Evolutionary conservation across 75 land plant genomes (phyloP).

Genomic region (Selaginella tamariscina): DNA sequence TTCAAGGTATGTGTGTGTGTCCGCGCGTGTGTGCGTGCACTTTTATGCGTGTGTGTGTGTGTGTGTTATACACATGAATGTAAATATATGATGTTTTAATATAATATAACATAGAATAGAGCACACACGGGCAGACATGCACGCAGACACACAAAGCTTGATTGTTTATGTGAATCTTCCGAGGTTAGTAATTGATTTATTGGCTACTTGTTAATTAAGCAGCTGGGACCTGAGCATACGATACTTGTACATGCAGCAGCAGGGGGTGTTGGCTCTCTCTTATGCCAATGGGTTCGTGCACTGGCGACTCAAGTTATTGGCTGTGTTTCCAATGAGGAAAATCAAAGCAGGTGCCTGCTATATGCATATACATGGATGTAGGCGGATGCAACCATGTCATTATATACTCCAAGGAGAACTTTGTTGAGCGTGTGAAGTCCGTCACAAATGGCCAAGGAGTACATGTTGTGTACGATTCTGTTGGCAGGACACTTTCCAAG

Average conservation of each 20-base stretch:
- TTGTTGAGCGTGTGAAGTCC: constrained; percentile 58
- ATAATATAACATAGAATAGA: too few relatives aligned
- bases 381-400: constrained; percentile 93
- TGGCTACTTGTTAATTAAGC: constrained; percentile 10
- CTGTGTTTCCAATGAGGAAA: constrained; percentile 78
- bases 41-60: too few relatives aligned
- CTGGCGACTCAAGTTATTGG: constrained; percentile 95
- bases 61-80: too few relatives aligned
- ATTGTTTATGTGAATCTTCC: not conserved
- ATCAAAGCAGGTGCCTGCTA: too few relatives aligned
- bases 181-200: not conserved
- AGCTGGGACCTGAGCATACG: constrained; percentile 81
- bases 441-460: constrained; percentile 84
- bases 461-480: constrained; percentile 86
- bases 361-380: too few relatives aligned
- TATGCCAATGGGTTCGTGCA: constrained; percentile 88
- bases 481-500: constrained; percentile 92
- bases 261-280: constrained; percentile 84
- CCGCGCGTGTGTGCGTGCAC: too few relatives aligned
- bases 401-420: constrained; percentile 58
- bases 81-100: too few relatives aligned
- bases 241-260: constrained; percentile 96
- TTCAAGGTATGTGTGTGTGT: too few relatives aligned
- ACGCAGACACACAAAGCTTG: too few relatives aligned
- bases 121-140: too few relatives aligned